Percentiles rank a stretch among this genome's conserved stretches.
Conservation (phyloP, 495 filamentous ascomycete genomes). For the Penicillium malachiteum region DNA sequence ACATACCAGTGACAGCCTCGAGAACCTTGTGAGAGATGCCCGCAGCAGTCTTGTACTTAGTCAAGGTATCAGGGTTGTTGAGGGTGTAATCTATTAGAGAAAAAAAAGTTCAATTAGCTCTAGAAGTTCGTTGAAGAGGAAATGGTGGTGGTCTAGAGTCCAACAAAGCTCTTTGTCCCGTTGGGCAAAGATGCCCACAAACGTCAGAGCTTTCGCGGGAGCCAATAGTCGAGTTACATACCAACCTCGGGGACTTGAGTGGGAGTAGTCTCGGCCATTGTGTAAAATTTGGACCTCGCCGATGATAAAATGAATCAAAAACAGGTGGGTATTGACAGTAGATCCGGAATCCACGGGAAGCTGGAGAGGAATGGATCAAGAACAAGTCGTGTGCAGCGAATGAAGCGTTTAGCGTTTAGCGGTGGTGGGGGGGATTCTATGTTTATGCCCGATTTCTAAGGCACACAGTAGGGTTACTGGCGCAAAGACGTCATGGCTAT, state of each 20-base stretch:
- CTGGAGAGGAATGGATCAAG: constrained; percentile 29
- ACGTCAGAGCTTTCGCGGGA: constrained; percentile 41
- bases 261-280: constrained; percentile 43
- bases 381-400: constrained; percentile 37
- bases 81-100: constrained; percentile 75
- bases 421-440: constrained; percentile 20
- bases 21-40: constrained; percentile 93
- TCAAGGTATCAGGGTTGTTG: constrained; percentile 94
- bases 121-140: background rate
- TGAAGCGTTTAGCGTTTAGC: constrained; percentile 22
- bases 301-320: constrained; percentile 14
- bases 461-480: constrained; percentile 27
- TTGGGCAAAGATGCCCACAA: constrained; percentile 34
- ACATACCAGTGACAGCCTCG: constrained; percentile 70
- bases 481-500: constrained; percentile 24
- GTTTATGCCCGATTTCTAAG: constrained; percentile 14
- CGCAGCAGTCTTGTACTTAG: constrained; percentile 97
- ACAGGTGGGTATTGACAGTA: constrained; percentile 17
- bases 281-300: constrained; percentile 31
- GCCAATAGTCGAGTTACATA: constrained; percentile 35
- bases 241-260: constrained; percentile 45
- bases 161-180: constrained; percentile 14
- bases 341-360: constrained; percentile 25
- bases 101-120: constrained; percentile 7
- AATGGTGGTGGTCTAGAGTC: background rate